Evolutionary conservation across 352 stramenopile species (phyloP), one percentile per base, ranked within the genome.

Genomic region (Elongisporangium anandrum): DNA sequence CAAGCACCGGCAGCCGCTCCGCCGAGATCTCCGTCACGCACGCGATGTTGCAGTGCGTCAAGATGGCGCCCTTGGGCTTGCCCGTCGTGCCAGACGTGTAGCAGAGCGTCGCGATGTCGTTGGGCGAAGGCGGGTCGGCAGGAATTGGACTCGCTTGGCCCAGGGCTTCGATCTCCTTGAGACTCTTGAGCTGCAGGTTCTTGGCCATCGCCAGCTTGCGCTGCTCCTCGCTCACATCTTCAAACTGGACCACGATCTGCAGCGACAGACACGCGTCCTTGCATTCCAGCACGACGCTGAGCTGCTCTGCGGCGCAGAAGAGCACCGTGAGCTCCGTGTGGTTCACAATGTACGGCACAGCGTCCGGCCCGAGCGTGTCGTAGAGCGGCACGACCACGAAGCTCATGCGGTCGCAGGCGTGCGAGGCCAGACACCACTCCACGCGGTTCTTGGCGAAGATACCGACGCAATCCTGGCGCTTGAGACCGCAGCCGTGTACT

Each of bases 1-100:
- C 10, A 2, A 54, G 13, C 24, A 87, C 61, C 1, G 17, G 29
- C 38, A 87, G 50, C 9, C 74, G 69, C 39, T 85, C 65, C 10
- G 63, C 61, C 0, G 60, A 50, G 23, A 66, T 53, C 4, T 72
- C 23, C 0, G 70, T 59, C 10, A 64, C 51, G 17, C 62, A 57
- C 6, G 75, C 65, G 41, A 92, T 69, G 68, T 92, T 95, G 39
- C 70, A 55, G 72, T 99, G 97, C 29, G 83, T 87, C 16, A 99
- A 72, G 23, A 99, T 85, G 17, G 94, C 97, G 12, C 96, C 96
- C 77, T 99, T 99, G 29, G 97, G 96, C 74, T 97, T 86, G 17
- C 96, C 96, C 24, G 95, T 99, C 21, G 96, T 99, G 22, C 96
- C 97, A 6, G 83, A 98, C 7, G 95, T 99, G 77, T 98, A 98